phyloP scores from a whole-genome alignment of 208 protist species.

The Angomonas ambiguus region DNA sequence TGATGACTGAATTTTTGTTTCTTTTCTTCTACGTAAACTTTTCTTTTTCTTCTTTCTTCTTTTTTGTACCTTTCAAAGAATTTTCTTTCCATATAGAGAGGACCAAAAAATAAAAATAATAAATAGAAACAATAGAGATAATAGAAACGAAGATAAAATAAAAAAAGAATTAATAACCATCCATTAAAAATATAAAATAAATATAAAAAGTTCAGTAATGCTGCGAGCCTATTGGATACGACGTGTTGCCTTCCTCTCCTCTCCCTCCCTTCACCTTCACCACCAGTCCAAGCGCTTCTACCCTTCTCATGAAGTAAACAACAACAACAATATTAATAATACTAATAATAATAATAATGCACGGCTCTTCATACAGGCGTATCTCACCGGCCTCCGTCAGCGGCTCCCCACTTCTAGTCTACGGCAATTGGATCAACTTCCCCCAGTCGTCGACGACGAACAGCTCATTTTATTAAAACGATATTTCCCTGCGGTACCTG shows the following conservation, averaged over 20 bases:
- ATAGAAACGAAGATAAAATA: neutral
- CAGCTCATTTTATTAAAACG: constrained; percentile 22
- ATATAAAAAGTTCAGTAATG: neutral
- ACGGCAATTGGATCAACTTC: constrained; percentile 47
- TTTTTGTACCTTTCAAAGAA: neutral
- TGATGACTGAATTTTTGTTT: neutral
- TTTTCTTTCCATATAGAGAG: neutral
- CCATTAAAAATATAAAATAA: neutral
- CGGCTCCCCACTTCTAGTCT: constrained; percentile 44
- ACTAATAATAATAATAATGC: constrained; percentile 19
- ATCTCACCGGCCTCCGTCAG: constrained; percentile 62
- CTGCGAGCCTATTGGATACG: too few species aligned
- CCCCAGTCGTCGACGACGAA: constrained; percentile 31
- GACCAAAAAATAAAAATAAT: neutral
- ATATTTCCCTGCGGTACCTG: constrained; percentile 35
- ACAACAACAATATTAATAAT: constrained; percentile 5
- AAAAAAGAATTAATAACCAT: neutral
- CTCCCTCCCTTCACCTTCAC: too few species aligned
- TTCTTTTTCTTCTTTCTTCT: constrained; percentile 1
- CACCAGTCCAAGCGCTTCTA: too few species aligned
- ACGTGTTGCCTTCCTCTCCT: constrained; percentile 4
- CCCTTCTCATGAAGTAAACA: neutral
- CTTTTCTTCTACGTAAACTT: constrained; percentile 6
- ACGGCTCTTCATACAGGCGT: constrained; percentile 50
- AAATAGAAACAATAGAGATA: constrained; percentile 3